Percentiles rank a stretch among this genome's conserved stretches.
Conservation (phyloP, 176 grass and related monocot genomes). For the Cenchrus purpureus region DNA sequence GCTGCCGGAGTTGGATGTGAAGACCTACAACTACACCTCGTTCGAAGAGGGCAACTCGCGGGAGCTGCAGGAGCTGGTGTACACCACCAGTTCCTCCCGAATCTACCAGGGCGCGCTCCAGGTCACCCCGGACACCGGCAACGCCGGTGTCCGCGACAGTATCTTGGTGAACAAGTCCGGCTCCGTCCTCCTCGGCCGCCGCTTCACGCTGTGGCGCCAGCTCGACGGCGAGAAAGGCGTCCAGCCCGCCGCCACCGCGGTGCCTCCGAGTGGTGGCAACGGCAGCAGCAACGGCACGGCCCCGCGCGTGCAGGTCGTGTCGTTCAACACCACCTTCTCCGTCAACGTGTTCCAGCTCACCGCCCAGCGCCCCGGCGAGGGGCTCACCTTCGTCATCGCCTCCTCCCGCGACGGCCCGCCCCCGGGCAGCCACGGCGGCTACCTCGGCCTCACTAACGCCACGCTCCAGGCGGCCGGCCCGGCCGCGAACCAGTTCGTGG, state of each 20-base stretch:
- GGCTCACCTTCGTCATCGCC: conserved; percentile 30
- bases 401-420: conserved; percentile 31
- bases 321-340: conserved; percentile 67
- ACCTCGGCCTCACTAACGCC: conserved; percentile 66
- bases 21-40: conserved; percentile 10
- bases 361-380: neutral
- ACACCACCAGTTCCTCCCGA: neutral
- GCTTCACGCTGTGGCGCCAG: conserved; percentile 48
- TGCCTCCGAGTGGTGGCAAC: no score
- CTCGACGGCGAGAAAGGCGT: neutral
- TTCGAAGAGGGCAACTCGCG: neutral
- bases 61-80: neutral
- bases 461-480: neutral
- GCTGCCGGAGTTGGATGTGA: neutral
- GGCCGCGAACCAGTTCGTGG: conserved; percentile 41
- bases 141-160: neutral
- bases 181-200: conserved; percentile 32
- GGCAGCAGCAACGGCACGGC: neutral
- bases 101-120: conserved; percentile 56
- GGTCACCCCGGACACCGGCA: conserved; percentile 49
- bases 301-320: conserved; percentile 29
- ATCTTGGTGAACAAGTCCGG: conserved; percentile 52
- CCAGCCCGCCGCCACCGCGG: no score
- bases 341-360: conserved; percentile 51
- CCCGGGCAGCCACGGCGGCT: conserved; percentile 45